Base-by-base conservation (phyloP, 2,329 filamentous ascomycete species). In the Ophiostoma triangulosporum region DNA sequence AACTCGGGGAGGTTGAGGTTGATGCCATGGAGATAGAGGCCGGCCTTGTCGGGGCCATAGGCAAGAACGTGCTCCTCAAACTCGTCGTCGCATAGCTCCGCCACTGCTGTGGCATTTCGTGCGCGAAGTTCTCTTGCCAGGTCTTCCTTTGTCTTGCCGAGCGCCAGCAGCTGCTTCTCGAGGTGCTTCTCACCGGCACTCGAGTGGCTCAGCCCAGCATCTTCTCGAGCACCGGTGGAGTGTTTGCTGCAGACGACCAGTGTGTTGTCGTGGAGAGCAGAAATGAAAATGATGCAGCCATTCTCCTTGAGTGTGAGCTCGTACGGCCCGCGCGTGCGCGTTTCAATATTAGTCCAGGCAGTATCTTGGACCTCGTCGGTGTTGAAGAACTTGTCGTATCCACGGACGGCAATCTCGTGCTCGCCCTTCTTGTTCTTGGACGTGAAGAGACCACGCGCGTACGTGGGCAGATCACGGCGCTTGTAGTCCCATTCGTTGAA, bases 321-420 rank as follows among this genome's bases (percentile, higher is more conserved):
- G 62, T 97, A 98, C 0, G 93, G 93, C 0, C 88, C 89, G 58
- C 80, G 72, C 0, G 93, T 97, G 54, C 85, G 76, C 27, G 69
- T 68, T 64, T 84, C 74, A 56, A 98, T 88, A 63, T 84, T 86
- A 15, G 73, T 67, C 93, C 93, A 98, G 62, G 83, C 77, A 3
- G 93, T 98, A 59, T 85, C 80, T 48, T 72, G 68, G 7, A 95
- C 84, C 69, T 98, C 93, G 50, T 80, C 79, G 38, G 88, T 77
- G 62, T 98, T 98, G 79, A 98, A 98, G 73, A 98, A 98, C 69
- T 98, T 98, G 74, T 98, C 91, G 69, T 98, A 98, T 51, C 93
- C 93, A 61, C 93, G 79, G 49, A 88, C 81, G 1, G 78, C 86
- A 60, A 98, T 96, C 67, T 95, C 88, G 12, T 79, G 71, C 8